Conservation (phyloP, 1,284 basidiomycete species). For the Mixia osmundae region DNA sequence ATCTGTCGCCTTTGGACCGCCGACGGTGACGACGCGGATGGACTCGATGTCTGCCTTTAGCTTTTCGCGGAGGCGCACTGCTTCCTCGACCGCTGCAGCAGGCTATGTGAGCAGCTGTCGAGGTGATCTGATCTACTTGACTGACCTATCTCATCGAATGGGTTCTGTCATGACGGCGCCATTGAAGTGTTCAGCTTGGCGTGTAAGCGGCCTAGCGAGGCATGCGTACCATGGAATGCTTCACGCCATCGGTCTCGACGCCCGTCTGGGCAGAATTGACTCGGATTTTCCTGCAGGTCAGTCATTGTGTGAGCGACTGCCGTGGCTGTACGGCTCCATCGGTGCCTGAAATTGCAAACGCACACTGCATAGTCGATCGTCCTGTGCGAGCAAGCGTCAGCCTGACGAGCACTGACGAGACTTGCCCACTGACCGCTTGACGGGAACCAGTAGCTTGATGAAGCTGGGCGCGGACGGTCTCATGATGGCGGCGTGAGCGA, state of each 20-base stretch:
- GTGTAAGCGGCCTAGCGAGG: not conserved
- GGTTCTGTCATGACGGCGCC: slow-evolving; percentile 35
- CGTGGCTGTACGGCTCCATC: too few relatives aligned
- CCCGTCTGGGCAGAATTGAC: slow-evolving; percentile 77
- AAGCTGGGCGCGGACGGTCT: slow-evolving; percentile 14
- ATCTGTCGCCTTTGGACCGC: slow-evolving; percentile 70
- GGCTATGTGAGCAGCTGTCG: not conserved
- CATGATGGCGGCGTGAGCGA: slow-evolving; percentile 25
- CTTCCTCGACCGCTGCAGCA: slow-evolving; percentile 66
- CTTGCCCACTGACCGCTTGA: slow-evolving; percentile 39
- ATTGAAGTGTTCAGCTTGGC: slow-evolving; percentile 1
- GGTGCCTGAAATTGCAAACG: slow-evolving; percentile 4
- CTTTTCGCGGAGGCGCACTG: slow-evolving; percentile 70
- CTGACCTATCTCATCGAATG: slow-evolving; percentile 86
- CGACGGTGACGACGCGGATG: slow-evolving; percentile 79
- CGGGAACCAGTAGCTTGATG: slow-evolving; percentile 62
- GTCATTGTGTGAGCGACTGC: not conserved
- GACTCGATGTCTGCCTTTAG: slow-evolving; percentile 45
- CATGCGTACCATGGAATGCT: slow-evolving; percentile 73
- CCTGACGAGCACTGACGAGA: too few relatives aligned
- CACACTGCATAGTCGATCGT: slow-evolving; percentile 23
- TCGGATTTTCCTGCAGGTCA: slow-evolving; percentile 62
- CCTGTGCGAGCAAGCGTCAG: slow-evolving; percentile 21
- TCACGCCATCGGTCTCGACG: slow-evolving; percentile 70
- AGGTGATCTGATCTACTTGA: slow-evolving; percentile 6